Conservation (phyloP, 2,329 filamentous ascomycete species). For the Thielaviopsis punctulata region DNA sequence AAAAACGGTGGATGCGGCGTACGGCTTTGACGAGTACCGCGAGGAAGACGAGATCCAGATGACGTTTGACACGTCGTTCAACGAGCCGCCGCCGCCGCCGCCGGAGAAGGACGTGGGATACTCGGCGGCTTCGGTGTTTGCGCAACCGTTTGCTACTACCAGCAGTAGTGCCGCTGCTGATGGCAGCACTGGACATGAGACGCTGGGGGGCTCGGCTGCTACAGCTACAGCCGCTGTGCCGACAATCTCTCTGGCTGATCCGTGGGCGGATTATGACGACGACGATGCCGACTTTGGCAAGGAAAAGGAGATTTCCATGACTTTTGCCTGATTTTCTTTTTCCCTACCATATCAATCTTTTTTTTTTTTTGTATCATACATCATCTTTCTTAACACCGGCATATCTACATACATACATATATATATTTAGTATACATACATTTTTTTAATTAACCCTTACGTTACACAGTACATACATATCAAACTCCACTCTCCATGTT, state of each 20-base stretch:
- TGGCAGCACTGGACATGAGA: neutral
- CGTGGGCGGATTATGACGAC: slow-evolving; percentile 54
- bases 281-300: slow-evolving; percentile 43
- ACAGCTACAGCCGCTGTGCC: slow-evolving; percentile 30
- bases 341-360: neutral
- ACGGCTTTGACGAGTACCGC: slow-evolving; percentile 9
- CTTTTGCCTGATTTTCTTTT: slow-evolving; percentile 43
- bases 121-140: too few species aligned
- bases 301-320: slow-evolving; percentile 65
- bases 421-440: neutral
- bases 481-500: neutral
- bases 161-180: too few species aligned
- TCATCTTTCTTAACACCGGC: neutral
- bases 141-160: too few species aligned
- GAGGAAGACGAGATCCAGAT: slow-evolving; percentile 41
- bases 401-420: neutral
- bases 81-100: slow-evolving; percentile 21
- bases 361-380: neutral
- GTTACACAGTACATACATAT: neutral
- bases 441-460: slow-evolving; percentile 7
- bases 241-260: slow-evolving; percentile 35
- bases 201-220: too few species aligned
- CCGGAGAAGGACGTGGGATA: slow-evolving; percentile 19
- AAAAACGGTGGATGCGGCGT: slow-evolving; percentile 6
- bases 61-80: slow-evolving; percentile 53